Percentiles rank a stretch among this genome's conserved stretches.
Evolutionary conservation across 1,284 basidiomycete species (phyloP).

Genomic region (Sanghuangporus sanghuang): DNA sequence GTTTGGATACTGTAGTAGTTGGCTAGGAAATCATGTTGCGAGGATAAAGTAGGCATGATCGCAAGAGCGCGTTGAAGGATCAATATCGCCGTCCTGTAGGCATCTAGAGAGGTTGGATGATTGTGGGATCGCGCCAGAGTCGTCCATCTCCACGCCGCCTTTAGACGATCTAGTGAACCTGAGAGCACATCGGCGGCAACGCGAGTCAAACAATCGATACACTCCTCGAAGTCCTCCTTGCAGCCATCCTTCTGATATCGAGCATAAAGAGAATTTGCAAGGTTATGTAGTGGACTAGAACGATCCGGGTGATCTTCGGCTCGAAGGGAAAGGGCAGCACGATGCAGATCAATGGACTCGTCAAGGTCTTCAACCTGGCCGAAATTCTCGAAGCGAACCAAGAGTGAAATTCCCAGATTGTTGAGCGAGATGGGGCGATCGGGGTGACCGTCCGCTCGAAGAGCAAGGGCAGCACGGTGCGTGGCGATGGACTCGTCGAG

Average conservation of each 20-base stretch:
- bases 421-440: too few relatives aligned
- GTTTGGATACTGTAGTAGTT: neutral
- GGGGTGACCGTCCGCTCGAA: too few relatives aligned
- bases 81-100: neutral
- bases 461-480: too few relatives aligned
- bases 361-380: neutral
- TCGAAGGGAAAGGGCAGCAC: neutral
- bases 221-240: neutral
- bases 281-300: neutral
- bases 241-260: neutral
- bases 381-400: too few relatives aligned
- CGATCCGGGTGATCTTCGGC: neutral
- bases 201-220: neutral
- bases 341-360: neutral
- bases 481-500: too few relatives aligned
- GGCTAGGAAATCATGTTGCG: neutral
- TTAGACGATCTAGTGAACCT: neutral
- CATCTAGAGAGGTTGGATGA: neutral
- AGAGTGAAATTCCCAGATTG: too few relatives aligned
- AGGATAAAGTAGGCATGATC: neutral
- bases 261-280: neutral
- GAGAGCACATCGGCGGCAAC: neutral
- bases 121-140: neutral
- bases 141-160: neutral
- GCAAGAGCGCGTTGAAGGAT: neutral